phyloP scores from a whole-genome alignment of 2,329 filamentous ascomycete genomes.

The Pseudogymnoascus sp. region DNA sequence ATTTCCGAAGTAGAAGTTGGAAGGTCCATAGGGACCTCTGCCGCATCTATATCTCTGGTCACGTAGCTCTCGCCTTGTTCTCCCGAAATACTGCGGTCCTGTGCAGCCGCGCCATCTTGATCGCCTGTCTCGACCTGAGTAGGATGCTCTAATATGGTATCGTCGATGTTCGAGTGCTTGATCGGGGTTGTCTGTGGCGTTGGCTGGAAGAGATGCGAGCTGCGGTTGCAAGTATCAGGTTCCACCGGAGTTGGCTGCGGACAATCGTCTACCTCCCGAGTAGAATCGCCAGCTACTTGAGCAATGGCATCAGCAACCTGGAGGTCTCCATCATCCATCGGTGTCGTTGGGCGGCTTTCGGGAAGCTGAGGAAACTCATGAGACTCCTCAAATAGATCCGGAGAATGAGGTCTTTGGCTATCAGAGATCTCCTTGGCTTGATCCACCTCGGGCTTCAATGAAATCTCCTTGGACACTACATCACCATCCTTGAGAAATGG shows the following conservation, averaged over 20 bases:
- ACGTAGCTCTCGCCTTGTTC: not conserved
- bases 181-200: slow-evolving; percentile 25
- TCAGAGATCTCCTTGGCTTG: not conserved
- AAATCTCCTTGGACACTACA: not conserved
- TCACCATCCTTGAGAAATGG: not conserved
- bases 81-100: not conserved
- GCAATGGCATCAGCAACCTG: not conserved
- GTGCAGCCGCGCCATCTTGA: not conserved
- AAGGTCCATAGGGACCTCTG: not conserved
- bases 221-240: slow-evolving; percentile 35
- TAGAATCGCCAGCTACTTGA: not conserved
- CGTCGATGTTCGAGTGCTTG: not conserved
- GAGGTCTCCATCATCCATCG: not conserved
- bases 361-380: slow-evolving; percentile 5
- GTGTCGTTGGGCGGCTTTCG: not conserved
- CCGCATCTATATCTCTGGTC: not conserved
- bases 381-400: not conserved
- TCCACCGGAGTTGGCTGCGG: slow-evolving; percentile 34
- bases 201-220: slow-evolving; percentile 35
- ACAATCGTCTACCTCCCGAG: slow-evolving; percentile 13
- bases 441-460: not conserved
- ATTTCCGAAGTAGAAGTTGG: not conserved
- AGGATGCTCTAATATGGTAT: not conserved
- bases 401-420: not conserved
- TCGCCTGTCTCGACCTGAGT: slow-evolving; percentile 10